Base-by-base conservation (phyloP, 768 basidiomycete species). In the Leucosporidium yakuticum region DNA sequence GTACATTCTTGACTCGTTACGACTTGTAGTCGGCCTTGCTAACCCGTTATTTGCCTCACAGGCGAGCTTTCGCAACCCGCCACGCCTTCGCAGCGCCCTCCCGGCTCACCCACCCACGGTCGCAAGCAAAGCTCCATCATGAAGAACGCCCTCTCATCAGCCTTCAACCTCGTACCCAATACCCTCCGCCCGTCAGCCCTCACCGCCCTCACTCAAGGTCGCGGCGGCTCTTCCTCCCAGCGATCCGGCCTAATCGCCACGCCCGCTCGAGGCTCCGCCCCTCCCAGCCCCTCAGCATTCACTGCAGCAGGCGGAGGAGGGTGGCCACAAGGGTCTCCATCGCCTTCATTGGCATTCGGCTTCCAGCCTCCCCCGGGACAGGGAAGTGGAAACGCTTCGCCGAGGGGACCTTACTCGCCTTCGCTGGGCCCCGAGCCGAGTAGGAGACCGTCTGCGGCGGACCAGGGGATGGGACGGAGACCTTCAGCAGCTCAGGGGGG, bases 121-220 rank as follows among this genome's bases (percentile, higher is more conserved):
- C 71, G 67, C n/a, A 62, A 69, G 25, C 64, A 65, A 21, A 59
- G 62, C 2, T 58, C 54, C 21, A 72, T 72, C 59, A 62, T 72
- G 60, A 69, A 69, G 31, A 19, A 62, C 11, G 67, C 71, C 7
- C 62, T 72, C 49, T 69, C 71, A 14, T 72, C 71, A 1, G 64
- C 49, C 15, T 69, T 72, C 44, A 51, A 62, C 20, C 61, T 69
- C 62, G 51, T 72, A 15, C 67, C 70, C 12, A 55, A 63, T 3
- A 29, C 53, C 1, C 63, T 72, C 21, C 64, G 67, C 5, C 67
- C 64, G 3, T 25, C 51, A 7, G 27, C 67, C 2, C 64, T 44
- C 39, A 44, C 39, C 14, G 39, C 39, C 39, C 39, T 44, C 39
- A 64, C n/a, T 54, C 60, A 8, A 14, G 51, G 17, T 53, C 51